These are phyloP conservation scores for Pseudocercospora ulei DNA, from an alignment of 2,329 filamentous ascomycete genomes.

Conservation along the genomic window DNA sequence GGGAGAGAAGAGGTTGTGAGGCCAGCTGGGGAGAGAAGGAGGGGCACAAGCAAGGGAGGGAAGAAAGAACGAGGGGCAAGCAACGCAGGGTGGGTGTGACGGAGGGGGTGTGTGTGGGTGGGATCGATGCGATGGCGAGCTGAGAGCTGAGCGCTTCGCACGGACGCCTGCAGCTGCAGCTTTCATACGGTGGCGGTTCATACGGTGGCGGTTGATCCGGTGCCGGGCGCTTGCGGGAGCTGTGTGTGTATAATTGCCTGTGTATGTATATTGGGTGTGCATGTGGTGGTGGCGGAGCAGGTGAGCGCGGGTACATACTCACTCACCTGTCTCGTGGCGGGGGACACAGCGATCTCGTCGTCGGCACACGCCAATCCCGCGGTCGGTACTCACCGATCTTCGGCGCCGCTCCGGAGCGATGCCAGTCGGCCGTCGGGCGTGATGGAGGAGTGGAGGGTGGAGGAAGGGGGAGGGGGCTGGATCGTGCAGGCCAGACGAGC, in stretches of 20 bases:
- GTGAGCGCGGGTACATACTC: slow-evolving; percentile 19
- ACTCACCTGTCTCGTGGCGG: neutral
- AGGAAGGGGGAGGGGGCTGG: neutral
- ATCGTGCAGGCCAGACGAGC: slow-evolving; percentile 2
- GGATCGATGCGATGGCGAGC: too few relatives aligned
- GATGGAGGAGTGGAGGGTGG: neutral
- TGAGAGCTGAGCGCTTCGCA: slow-evolving; percentile 23
- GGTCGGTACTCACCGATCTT: too few relatives aligned
- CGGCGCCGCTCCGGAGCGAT: slow-evolving; percentile 10
- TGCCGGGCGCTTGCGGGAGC: slow-evolving; percentile 20
- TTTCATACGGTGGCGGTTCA: too few relatives aligned
- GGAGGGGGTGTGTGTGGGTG: slow-evolving; percentile 7
- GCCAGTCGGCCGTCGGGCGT: slow-evolving; percentile 9
- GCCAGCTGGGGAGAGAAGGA: slow-evolving; percentile 12
- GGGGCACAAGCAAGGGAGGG: slow-evolving; percentile 1
- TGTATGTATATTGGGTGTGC: too few relatives aligned
- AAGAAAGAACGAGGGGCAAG: slow-evolving; percentile 6
- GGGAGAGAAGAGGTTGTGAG: slow-evolving; percentile 16
- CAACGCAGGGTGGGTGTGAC: neutral
- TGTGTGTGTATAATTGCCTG: slow-evolving; percentile 10
- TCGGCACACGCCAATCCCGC: too few relatives aligned
- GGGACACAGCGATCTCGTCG: slow-evolving; percentile 15
- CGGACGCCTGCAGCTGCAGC: slow-evolving; percentile 21
- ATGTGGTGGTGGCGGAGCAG: too few relatives aligned
- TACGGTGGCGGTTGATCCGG: slow-evolving; percentile 11